These are phyloP conservation scores for Basidiobolus heterosporus DNA, from an alignment of 371 early-diverging fungal genomes.

Conservation along the genomic window DNA sequence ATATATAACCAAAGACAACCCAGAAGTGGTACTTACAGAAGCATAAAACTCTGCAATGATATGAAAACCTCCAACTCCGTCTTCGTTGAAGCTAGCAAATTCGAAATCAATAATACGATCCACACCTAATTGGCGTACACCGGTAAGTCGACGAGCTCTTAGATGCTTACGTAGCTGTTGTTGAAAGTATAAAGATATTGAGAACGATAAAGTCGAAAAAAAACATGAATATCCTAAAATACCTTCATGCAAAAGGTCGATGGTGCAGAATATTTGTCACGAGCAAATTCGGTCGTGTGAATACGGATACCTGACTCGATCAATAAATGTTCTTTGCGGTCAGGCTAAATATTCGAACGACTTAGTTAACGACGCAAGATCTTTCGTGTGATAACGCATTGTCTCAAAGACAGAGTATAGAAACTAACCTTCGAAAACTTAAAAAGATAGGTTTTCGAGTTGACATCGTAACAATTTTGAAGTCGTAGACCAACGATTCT, in stretches of 20 bases:
- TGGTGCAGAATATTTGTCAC: constrained; percentile 77
- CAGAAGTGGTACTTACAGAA: constrained; percentile 26
- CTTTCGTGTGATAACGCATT: background rate
- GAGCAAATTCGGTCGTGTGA: constrained; percentile 74
- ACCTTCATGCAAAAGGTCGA: constrained; percentile 75
- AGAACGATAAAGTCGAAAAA: background rate
- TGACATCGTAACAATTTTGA: constrained; percentile 89
- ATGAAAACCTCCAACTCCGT: constrained; percentile 47
- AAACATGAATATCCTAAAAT: background rate
- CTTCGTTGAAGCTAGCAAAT: constrained; percentile 53
- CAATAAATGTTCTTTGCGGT: constrained; percentile 72
- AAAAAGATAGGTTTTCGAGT: constrained; percentile 72
- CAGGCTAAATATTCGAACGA: constrained; percentile 26
- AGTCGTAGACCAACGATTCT: constrained; percentile 64
- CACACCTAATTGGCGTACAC: constrained; percentile 69
- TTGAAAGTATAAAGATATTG: background rate
- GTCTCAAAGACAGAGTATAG: background rate
- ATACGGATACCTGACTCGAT: constrained; percentile 87
- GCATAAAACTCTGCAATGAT: constrained; percentile 90
- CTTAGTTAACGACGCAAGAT: background rate
- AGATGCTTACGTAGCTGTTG: constrained; percentile 75
- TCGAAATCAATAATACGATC: constrained; percentile 89
- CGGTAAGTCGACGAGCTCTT: constrained; percentile 60
- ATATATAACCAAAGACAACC: background rate
- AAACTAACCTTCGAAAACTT: constrained; percentile 66